Evolutionary conservation across 176 grass and related monocot genomes (phyloP), one percentile per base, ranked within the genome.

Genomic region (Triticum turgidum): DNA sequence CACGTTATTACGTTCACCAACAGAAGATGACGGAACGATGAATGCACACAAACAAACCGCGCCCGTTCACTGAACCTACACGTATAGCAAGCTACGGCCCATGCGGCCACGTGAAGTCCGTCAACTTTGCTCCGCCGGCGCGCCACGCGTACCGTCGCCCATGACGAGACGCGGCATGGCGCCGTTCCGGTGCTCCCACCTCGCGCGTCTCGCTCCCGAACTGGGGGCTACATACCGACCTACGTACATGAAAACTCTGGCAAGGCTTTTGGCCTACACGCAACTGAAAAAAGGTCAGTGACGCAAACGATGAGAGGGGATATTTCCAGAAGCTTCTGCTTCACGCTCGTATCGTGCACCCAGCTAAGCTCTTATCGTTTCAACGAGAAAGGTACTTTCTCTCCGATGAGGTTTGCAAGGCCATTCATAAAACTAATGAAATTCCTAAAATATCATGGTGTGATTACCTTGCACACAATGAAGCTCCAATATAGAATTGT

Each of bases 81-180:
- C 14, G 3, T 6, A 17, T 21, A 65, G 54, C 67, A 79, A 12
- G 54, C 54, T 20, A 6, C 25, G 7, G 21, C 7, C 17, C 88
- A 80, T 76, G 62, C 65, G 61, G 20, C 72, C 70, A 70, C 71
- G 70, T 89, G 88, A 80, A 63, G 7, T 37, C 7, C 83, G 63
- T 47, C 81, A 33, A 45, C 2, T 59, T 65, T 18, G n/a, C 39
- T 38, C 8, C 58, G 78, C 83, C 69, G 61, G 9, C 12, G 11
- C 51, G 56, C 83, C 88, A 82, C 79, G 88, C 79, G 79, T 86
- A 73, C 79, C 11, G 38, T 61, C 5, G 45, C 3, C 62, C 35
- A 35, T 17, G 17, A 47, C 25, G 80, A 52, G 65, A 54, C 17
- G 13, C 61, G 18, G 70, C 83, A 34, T 37, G 61, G 77, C 76